phyloP scores from a whole-genome alignment of 345 rosid species.

The Hibiscus tridactylites region DNA sequence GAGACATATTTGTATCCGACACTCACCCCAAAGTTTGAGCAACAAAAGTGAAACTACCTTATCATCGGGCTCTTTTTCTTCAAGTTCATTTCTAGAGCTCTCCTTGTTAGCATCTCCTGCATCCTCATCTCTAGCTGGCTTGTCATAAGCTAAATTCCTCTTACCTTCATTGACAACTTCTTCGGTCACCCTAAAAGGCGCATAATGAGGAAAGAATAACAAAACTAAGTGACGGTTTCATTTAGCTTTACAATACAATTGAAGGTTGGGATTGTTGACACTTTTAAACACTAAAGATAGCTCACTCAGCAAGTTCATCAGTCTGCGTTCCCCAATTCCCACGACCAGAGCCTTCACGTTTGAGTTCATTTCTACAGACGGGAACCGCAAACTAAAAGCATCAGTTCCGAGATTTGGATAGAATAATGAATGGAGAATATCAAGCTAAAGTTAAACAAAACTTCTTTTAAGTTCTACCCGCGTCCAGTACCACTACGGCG shows the following conservation, averaged over 20 bases:
- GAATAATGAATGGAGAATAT: neutral
- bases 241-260: neutral
- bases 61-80: constrained; percentile 43
- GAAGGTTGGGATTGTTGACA: neutral
- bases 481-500: constrained; percentile 90
- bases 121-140: constrained; percentile 51
- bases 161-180: constrained; percentile 50
- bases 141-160: constrained; percentile 48
- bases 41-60: constrained; percentile 32
- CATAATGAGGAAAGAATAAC: neutral
- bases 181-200: constrained; percentile 43
- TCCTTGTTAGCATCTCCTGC: constrained; percentile 46
- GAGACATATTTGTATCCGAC: neutral
- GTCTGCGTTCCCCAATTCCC: constrained; percentile 82
- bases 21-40: neutral
- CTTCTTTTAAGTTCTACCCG: constrained; percentile 40
- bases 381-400: neutral
- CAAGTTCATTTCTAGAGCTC: constrained; percentile 22
- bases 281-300: neutral
- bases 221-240: neutral
- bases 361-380: constrained; percentile 44
- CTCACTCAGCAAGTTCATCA: constrained; percentile 73
- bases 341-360: constrained; percentile 86
- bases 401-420: neutral
- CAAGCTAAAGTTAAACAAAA: neutral